Conservation (phyloP, 2,329 filamentous ascomycete genomes). For the Arthrobotrys iridis region DNA sequence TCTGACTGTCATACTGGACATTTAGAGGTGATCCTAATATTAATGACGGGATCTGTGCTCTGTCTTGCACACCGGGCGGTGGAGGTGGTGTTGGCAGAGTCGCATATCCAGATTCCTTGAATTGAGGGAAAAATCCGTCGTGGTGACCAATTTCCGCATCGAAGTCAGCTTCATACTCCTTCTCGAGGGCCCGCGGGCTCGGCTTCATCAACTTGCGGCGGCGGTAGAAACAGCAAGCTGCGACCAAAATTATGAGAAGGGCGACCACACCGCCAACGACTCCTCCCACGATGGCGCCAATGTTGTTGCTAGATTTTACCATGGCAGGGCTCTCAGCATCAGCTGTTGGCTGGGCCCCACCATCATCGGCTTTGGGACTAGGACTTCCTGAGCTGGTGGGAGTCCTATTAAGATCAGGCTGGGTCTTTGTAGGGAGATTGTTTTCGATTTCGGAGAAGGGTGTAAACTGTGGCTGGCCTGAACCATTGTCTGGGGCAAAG, state of each 20-base stretch:
- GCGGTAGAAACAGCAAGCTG: slow-evolving; percentile 63
- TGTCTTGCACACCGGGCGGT: slow-evolving; percentile 21
- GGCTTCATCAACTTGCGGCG: slow-evolving; percentile 56
- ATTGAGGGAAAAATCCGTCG: slow-evolving; percentile 47
- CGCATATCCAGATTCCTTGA: slow-evolving; percentile 51
- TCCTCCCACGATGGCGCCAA: slow-evolving; percentile 65
- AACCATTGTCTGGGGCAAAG: background rate
- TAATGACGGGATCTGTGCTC: slow-evolving; percentile 24
- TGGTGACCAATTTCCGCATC: slow-evolving; percentile 42
- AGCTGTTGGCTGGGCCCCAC: background rate
- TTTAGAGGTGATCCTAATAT: background rate
- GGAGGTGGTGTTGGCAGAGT: slow-evolving; percentile 39
- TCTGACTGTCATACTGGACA: slow-evolving; percentile 36
- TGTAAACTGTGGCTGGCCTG: background rate
- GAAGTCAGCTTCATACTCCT: slow-evolving; percentile 48
- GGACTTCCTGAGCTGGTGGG: background rate
- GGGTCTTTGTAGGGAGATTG: slow-evolving; percentile 7
- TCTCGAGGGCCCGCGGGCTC: slow-evolving; percentile 20
- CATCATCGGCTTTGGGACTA: background rate
- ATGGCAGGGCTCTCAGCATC: background rate
- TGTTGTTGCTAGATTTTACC: slow-evolving; percentile 55
- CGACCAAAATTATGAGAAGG: slow-evolving; percentile 62
- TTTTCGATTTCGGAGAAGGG: slow-evolving; percentile 16
- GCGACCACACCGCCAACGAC: slow-evolving; percentile 64
- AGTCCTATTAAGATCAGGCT: background rate